Percentiles rank a stretch among this genome's conserved stretches.
Evolutionary conservation across 2,329 filamentous ascomycete species (phyloP).

Genomic region (Epichloe typhina): DNA sequence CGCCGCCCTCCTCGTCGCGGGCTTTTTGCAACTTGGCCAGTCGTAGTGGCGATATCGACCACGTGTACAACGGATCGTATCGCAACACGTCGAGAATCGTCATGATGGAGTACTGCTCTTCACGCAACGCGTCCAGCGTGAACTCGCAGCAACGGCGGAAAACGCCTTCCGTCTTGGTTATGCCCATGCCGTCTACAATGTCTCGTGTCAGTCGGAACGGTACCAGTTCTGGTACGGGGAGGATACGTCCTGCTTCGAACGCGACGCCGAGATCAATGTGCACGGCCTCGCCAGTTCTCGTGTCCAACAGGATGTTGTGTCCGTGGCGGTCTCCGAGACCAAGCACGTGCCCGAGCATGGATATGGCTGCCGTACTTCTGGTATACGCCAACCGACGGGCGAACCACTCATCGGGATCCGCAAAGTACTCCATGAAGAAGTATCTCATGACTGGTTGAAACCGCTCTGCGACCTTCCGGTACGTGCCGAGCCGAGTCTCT

Average conservation of each 20-base stretch:
- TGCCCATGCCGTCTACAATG: slow-evolving; percentile 92
- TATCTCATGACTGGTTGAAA: slow-evolving; percentile 92
- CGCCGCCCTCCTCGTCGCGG: slow-evolving; percentile 31
- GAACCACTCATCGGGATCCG: slow-evolving; percentile 95
- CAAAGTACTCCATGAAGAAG: slow-evolving; percentile 93
- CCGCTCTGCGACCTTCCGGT: slow-evolving; percentile 61
- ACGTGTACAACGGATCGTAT: slow-evolving; percentile 95
- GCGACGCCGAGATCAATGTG: slow-evolving; percentile 96
- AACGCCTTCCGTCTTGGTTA: slow-evolving; percentile 87
- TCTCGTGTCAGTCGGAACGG: slow-evolving; percentile 91
- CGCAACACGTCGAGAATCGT: slow-evolving; percentile 92
- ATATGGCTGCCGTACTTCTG: slow-evolving; percentile 84
- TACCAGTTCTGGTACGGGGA: slow-evolving; percentile 89
- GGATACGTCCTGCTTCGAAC: slow-evolving; percentile 90
- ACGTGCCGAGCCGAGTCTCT: slow-evolving; percentile 60
- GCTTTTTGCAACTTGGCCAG: slow-evolving; percentile 52
- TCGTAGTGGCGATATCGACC: slow-evolving; percentile 68
- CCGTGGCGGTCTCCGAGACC: slow-evolving; percentile 90
- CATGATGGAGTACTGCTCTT: slow-evolving; percentile 96
- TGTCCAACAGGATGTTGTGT: slow-evolving; percentile 91
- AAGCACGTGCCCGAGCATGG: slow-evolving; percentile 84
- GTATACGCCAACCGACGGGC: slow-evolving; percentile 79
- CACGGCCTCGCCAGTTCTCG: slow-evolving; percentile 80
- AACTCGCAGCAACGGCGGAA: slow-evolving; percentile 98
- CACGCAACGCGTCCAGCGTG: slow-evolving; percentile 84